phyloP scores from a whole-genome alignment of 2,329 filamentous ascomycete species.

The Dactylonectria macrodidyma region DNA sequence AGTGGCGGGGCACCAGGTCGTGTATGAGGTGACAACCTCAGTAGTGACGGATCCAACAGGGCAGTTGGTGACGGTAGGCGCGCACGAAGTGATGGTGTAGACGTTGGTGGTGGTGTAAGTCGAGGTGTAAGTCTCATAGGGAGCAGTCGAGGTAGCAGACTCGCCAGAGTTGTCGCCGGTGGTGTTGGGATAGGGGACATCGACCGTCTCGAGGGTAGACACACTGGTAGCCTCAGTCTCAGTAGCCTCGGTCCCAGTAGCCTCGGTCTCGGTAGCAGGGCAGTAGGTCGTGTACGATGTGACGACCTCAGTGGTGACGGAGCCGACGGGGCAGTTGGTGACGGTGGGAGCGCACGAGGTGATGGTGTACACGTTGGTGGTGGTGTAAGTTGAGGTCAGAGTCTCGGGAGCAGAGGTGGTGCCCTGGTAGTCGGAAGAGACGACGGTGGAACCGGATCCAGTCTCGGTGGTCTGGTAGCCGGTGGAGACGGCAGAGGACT shows the following conservation, averaged over 20 bases:
- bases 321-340: slow-evolving; percentile 48
- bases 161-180: no score
- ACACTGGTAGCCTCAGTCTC: slow-evolving; percentile 23
- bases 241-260: background rate
- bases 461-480: slow-evolving; percentile 1
- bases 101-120: slow-evolving; percentile 47
- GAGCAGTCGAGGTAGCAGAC: no score
- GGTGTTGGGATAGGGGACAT: no score
- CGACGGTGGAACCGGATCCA: slow-evolving; percentile 25
- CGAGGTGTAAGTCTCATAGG: slow-evolving; percentile 43
- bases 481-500: no score
- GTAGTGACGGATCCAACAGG: slow-evolving; percentile 50
- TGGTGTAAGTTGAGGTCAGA: slow-evolving; percentile 48
- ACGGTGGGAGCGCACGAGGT: slow-evolving; percentile 50
- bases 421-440: slow-evolving; percentile 6
- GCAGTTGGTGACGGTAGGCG: slow-evolving; percentile 47
- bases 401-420: slow-evolving; percentile 29
- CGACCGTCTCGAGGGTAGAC: slow-evolving; percentile 9
- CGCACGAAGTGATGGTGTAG: slow-evolving; percentile 53
- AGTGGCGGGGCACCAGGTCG: slow-evolving; percentile 56
- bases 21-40: slow-evolving; percentile 47
- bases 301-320: slow-evolving; percentile 48
- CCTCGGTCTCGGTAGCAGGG: slow-evolving; percentile 40
- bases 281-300: slow-evolving; percentile 56
- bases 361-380: slow-evolving; percentile 50